Base-by-base conservation (phyloP, 1,284 basidiomycete species). In the Athelia psychrophila region DNA sequence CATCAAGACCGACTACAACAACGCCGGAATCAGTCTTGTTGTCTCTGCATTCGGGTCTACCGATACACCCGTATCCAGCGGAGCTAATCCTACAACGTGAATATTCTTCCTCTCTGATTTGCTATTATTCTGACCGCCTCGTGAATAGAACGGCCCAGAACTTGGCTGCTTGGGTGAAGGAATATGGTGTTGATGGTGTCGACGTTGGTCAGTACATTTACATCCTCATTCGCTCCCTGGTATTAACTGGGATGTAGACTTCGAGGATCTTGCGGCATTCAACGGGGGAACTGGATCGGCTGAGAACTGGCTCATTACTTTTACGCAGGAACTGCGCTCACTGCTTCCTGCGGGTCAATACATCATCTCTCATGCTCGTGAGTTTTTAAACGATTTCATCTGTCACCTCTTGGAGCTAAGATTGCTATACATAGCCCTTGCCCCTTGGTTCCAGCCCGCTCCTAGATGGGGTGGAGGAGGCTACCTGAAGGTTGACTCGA, bases 391-490 rank as follows among this genome's bases (percentile, higher is more conserved):
- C n/a, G n/a, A n/a, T n/a, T n/a, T n/a, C n/a, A n/a, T n/a, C n/a
- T n/a, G n/a, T n/a, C n/a, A n/a, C n/a, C n/a, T n/a, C n/a, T n/a
- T n/a, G n/a, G 13, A 30, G 27, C 27, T 30, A 13, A 30, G 6
- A 30, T 5, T 6, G n/a, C n/a, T n/a, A 30, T 13, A 5, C 13
- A 5, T 30, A 30, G 27, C 27, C 27, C 27, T 30, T 30, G 27
- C 27, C 13, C 27, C 27, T 6, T 30, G 27, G 27, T 30, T 30
- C 27, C 27, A 30, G 27, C 6, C 6, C 68, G 71, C 77, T 20
- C 75, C 77, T 8, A 70, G 44, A 83, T 74, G 68, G 68, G 72
- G 22, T 79, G 77, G 16, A 57, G 56, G 58, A 51, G 60, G 55
- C n/a, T 63, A 61, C 51, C 35, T 55, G 32, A 53, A 47, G 16